phyloP scores from a whole-genome alignment of 441 rosid genomes.

The Melastoma candidum region DNA sequence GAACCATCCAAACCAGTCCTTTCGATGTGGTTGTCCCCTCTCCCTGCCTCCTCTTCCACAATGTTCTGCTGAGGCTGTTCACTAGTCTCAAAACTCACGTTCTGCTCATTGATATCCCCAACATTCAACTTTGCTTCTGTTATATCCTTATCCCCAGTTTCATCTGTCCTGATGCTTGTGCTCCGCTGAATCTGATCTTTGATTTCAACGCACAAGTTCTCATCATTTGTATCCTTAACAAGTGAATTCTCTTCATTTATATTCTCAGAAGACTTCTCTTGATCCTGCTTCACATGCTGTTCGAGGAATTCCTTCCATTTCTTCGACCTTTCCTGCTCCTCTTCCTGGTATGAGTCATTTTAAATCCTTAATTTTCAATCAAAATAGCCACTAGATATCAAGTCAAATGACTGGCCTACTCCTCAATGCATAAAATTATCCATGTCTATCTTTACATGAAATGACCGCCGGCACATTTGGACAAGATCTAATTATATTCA shows the following conservation, averaged over 20 bases:
- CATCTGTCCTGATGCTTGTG: conserved; percentile 2
- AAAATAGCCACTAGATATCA: background rate
- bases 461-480: no score
- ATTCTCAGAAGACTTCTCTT: conserved; percentile 20
- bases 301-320: conserved; percentile 50
- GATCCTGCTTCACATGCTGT: conserved; percentile 22
- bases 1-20: conserved; percentile 26
- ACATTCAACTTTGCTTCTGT: conserved; percentile 21
- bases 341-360: conserved; percentile 29
- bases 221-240: background rate
- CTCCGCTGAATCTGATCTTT: background rate
- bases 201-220: no score
- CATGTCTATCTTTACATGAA: no score
- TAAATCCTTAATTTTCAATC: background rate
- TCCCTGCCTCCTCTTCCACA: conserved; percentile 22
- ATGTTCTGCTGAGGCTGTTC: conserved; percentile 10
- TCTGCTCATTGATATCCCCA: conserved; percentile 14
- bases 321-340: conserved; percentile 51
- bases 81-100: no score
- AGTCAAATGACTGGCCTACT: background rate
- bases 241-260: conserved; percentile 2
- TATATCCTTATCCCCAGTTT: conserved; percentile 7
- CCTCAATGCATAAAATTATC: no score
- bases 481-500: no score
- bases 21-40: conserved; percentile 29